Conservation (phyloP, 129 eudicot species). For the Saussurea involucrata region DNA sequence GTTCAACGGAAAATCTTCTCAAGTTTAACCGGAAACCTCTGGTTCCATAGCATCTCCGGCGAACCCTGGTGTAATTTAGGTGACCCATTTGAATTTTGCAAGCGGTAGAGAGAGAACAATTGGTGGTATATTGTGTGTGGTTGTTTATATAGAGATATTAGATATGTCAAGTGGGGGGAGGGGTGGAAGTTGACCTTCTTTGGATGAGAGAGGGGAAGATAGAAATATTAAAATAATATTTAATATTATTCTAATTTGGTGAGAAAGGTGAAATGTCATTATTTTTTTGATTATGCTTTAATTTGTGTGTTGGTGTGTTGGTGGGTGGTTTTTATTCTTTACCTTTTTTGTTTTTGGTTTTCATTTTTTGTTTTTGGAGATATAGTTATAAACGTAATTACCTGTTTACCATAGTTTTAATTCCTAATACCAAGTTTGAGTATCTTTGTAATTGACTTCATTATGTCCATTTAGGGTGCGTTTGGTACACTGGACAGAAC, state of each 20-base stretch:
- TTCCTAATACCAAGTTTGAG: background rate
- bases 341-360: background rate
- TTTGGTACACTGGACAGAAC: no score
- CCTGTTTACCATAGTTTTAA: background rate
- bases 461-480: no score
- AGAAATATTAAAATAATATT: background rate
- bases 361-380: background rate
- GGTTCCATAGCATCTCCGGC: constrained; percentile 31
- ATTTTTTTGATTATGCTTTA: background rate
- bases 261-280: constrained; percentile 21
- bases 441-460: background rate
- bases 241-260: constrained; percentile 18
- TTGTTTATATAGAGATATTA: constrained; percentile 24
- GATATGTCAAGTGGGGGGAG: background rate
- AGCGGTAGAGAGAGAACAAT: constrained; percentile 7
- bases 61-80: constrained; percentile 48
- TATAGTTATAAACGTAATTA: background rate
- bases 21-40: constrained; percentile 58
- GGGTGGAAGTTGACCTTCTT: constrained; percentile 26
- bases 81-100: constrained; percentile 30
- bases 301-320: background rate
- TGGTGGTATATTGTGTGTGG: constrained; percentile 26
- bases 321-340: background rate
- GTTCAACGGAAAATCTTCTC: constrained; percentile 54
- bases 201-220: constrained; percentile 8